These are phyloP conservation scores for Uncinocarpus reesii DNA, from an alignment of 2,329 filamentous ascomycete genomes.

Conservation along the genomic window DNA sequence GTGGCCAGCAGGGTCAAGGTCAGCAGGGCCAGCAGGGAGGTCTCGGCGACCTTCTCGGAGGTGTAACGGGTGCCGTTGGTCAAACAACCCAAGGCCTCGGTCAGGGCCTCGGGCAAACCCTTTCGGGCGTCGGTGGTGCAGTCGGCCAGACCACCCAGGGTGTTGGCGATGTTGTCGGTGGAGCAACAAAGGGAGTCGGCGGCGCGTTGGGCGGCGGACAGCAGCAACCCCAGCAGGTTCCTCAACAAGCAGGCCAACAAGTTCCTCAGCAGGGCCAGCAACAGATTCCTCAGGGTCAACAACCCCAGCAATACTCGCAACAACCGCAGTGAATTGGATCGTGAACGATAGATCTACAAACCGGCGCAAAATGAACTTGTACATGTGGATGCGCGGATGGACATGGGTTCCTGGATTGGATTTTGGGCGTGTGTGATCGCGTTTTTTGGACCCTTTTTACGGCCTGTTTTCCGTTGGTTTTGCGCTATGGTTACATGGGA, in stretches of 20 bases:
- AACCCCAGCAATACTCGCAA: slow-evolving; percentile 1
- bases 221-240: slow-evolving; percentile 5
- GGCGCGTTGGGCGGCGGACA: slow-evolving; percentile 11
- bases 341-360: not conserved
- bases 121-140: slow-evolving; percentile 10
- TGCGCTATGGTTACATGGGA: no score
- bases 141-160: slow-evolving; percentile 13
- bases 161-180: slow-evolving; percentile 9
- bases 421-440: no score
- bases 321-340: not conserved
- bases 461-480: no score
- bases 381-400: no score
- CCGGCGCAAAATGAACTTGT: not conserved
- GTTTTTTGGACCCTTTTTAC: no score
- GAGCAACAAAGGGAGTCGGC: slow-evolving; percentile 11
- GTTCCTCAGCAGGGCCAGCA: not conserved
- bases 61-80: slow-evolving; percentile 12
- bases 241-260: slow-evolving; percentile 2
- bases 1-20: slow-evolving; percentile 2
- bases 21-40: slow-evolving; percentile 9
- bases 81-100: slow-evolving; percentile 11
- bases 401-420: not conserved
- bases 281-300: slow-evolving; percentile 5
- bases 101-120: slow-evolving; percentile 10
- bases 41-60: slow-evolving; percentile 10